These are phyloP conservation scores for Acacia pycnantha DNA, from an alignment of 331 rosid species.

Conservation along the genomic window DNA sequence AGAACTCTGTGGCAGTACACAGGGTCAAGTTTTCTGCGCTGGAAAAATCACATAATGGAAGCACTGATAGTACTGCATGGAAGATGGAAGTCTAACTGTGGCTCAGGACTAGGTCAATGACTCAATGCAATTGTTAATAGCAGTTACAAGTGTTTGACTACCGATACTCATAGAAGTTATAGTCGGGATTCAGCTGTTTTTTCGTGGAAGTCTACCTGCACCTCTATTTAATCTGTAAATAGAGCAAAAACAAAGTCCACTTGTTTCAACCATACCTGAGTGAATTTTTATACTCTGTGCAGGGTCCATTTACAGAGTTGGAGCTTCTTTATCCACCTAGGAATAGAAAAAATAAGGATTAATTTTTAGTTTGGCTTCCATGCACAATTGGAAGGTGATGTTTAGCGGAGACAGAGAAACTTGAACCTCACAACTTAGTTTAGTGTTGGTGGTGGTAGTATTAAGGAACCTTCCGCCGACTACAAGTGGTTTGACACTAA, in stretches of 20 bases:
- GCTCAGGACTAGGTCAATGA: constrained; percentile 28
- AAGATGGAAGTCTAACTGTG: constrained; percentile 65
- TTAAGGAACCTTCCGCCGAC: constrained; percentile 48
- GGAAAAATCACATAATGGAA: constrained; percentile 61
- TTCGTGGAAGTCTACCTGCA: constrained; percentile 47
- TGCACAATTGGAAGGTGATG: constrained; percentile 47
- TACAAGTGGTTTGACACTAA: constrained; percentile 40
- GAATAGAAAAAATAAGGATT: constrained; percentile 75
- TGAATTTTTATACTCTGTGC: constrained; percentile 69
- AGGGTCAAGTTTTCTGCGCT: constrained; percentile 81
- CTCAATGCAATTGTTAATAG: constrained; percentile 81
- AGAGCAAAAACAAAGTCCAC: constrained; percentile 83
- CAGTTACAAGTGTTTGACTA: constrained; percentile 56
- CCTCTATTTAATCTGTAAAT: constrained; percentile 86
- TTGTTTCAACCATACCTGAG: constrained; percentile 52
- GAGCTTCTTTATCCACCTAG: constrained; percentile 75
- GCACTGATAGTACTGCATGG: constrained; percentile 62
- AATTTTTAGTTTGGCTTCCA: constrained; percentile 65
- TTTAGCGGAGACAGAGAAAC: constrained; percentile 46
- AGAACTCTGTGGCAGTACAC: constrained; percentile 50
- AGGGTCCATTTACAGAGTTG: constrained; percentile 84
- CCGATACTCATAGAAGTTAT: constrained; percentile 58
- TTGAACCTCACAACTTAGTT: constrained; percentile 38
- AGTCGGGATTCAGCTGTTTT: constrained; percentile 50
- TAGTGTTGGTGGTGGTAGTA: constrained; percentile 50